Base-by-base conservation (phyloP, 176 grass and related monocot genomes). In the Poa pratensis region DNA sequence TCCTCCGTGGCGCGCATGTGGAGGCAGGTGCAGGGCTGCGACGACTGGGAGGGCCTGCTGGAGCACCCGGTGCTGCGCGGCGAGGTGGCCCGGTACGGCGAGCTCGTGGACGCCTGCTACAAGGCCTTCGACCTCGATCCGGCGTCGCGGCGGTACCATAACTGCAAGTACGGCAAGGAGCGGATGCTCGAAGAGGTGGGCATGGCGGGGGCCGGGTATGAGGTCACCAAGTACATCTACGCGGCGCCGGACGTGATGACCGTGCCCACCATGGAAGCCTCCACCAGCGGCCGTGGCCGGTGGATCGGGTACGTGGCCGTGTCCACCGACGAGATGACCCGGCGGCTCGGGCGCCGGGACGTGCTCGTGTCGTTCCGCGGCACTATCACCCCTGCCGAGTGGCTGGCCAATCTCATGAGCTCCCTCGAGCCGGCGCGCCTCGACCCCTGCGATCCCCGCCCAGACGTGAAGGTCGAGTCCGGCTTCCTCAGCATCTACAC, bases 401-500 rank as follows among this genome's bases (percentile, higher is more conserved):
- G 95, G 95, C 32, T 83, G 13, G 80, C 95, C n/a, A 97, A 97
- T 65, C 74, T 97, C 8, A 94, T 93, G 95, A 97, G 92, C 90
- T 90, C 92, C 13, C 83, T 97, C 3, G 74, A 88, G 82, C 89
- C 85, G 23, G 95, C 95, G 3, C 81, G 93, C 0, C 63, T 97
- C 19, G 90, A 97, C 65, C 92, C 95, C 0, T 80, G 64, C 62
- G 83, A 88, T 17, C 81, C 87, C 37, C 90, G 80, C 22, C 92
- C 62, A 0, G 90, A 97, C 37, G 95, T 94, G 37, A 91, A 83
- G 90, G 95, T 94, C 0, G 92, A 97, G 80, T 97, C 92, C 0
- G 95, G 95, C 0, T 97, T 97, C 86, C 92, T 97, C 43, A 88
- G 85, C 80, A 86, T 97, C 65, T 97, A 97, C 90, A 94, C 95